A percentile compares a stretch with the other conserved stretches of the same genome.
These are phyloP conservation scores for Chlorella vulgaris DNA, from an alignment of 139 green algal species.

Conservation along the genomic window DNA sequence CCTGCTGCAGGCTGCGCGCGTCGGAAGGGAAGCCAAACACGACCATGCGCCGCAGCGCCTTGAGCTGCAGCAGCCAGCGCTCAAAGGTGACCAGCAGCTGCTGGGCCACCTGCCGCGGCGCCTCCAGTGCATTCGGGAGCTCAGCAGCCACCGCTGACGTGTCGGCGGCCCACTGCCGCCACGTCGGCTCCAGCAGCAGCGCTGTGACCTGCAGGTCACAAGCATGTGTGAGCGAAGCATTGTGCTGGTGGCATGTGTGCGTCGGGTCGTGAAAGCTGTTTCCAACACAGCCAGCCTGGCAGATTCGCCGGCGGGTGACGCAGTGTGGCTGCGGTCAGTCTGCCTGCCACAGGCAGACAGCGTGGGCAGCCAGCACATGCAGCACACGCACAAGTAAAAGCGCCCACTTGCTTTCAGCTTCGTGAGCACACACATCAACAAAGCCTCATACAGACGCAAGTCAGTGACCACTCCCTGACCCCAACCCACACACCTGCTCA, in stretches of 20 bases:
- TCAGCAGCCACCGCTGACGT: conserved; percentile 53
- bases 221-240: neutral
- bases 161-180: conserved; percentile 76
- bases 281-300: too few species aligned
- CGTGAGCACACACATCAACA: too few species aligned
- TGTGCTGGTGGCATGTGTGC: too few species aligned
- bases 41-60: conserved; percentile 84
- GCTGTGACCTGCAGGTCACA: conserved; percentile 58
- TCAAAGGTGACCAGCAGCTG: conserved; percentile 69
- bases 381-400: too few species aligned
- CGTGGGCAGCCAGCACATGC: too few species aligned
- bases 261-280: too few species aligned
- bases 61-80: conserved; percentile 90
- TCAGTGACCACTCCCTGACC: too few species aligned
- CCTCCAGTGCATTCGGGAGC: conserved; percentile 55
- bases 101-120: conserved; percentile 20
- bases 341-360: too few species aligned
- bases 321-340: too few species aligned
- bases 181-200: conserved; percentile 76
- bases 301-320: too few species aligned
- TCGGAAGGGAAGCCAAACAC: conserved; percentile 82
- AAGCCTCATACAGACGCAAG: too few species aligned
- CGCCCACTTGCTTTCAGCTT: too few species aligned
- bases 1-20: conserved; percentile 52
- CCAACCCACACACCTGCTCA: conserved; percentile 51